These are phyloP conservation scores for Naganishia liquefaciens DNA, from an alignment of 1,284 basidiomycete genomes.

Conservation along the genomic window DNA sequence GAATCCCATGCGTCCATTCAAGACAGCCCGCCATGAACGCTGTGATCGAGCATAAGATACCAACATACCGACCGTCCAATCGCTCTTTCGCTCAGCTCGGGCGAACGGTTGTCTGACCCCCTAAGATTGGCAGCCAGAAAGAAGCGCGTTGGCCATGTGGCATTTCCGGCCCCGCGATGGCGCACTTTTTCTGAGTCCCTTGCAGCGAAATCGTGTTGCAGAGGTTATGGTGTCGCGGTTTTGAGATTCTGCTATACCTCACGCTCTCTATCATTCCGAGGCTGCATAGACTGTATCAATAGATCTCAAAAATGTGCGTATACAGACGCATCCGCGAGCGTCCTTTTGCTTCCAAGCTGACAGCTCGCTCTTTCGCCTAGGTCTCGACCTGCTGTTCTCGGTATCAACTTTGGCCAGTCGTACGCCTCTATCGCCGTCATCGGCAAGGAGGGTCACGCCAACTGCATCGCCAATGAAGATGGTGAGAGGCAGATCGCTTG, in stretches of 20 bases:
- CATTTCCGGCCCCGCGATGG: slow-evolving; percentile 7
- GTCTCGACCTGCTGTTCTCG: slow-evolving; percentile 60
- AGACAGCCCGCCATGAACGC: too few species aligned
- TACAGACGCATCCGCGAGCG: background rate
- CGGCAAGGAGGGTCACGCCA: slow-evolving; percentile 89
- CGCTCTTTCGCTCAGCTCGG: background rate
- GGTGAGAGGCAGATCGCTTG: slow-evolving; percentile 97
- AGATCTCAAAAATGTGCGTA: slow-evolving; percentile 1
- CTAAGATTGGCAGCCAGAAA: background rate
- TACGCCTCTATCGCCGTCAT: slow-evolving; percentile 94
- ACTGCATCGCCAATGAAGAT: slow-evolving; percentile 97
- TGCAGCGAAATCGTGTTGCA: background rate
- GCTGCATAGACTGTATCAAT: slow-evolving; percentile 11
- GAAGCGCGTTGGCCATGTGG: slow-evolving; percentile 17
- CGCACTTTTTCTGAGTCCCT: slow-evolving; percentile 23
- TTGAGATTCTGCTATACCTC: background rate
- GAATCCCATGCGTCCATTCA: too few species aligned
- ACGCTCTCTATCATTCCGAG: background rate
- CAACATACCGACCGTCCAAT: too few species aligned
- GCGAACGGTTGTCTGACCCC: too few species aligned
- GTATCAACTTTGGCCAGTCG: slow-evolving; percentile 96
- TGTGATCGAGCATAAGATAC: too few species aligned
- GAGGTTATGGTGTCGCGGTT: too few species aligned
- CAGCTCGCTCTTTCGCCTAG: slow-evolving; percentile 5
- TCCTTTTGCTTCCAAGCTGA: background rate